phyloP scores from a whole-genome alignment of 140 eudicot genomes.

The Eryngium alpinum region DNA sequence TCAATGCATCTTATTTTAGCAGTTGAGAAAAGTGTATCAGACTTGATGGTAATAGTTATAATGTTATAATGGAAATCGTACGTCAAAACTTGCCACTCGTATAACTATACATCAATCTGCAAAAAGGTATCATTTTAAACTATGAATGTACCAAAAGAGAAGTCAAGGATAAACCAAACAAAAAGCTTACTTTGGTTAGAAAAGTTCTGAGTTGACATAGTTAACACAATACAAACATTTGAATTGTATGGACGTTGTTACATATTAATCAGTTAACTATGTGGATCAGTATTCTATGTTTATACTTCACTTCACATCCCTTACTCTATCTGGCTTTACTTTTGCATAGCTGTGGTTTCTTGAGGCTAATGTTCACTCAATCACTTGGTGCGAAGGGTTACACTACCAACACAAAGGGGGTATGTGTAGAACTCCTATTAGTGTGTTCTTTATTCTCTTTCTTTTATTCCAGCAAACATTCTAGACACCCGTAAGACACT shows the following conservation, averaged over 20 bases:
- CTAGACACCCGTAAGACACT: background rate
- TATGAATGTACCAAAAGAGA: background rate
- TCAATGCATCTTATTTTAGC: background rate
- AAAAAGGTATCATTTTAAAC: background rate
- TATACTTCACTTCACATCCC: background rate
- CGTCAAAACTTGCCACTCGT: background rate
- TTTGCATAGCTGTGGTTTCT: constrained; percentile 2
- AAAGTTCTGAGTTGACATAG: background rate
- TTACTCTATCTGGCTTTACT: background rate
- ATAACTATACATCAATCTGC: constrained; percentile 1
- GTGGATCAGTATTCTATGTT: background rate
- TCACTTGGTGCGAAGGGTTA: background rate
- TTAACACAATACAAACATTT: background rate
- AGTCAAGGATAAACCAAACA: background rate
- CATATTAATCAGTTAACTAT: background rate
- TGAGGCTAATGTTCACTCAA: background rate
- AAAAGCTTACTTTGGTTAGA: background rate
- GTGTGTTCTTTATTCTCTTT: background rate
- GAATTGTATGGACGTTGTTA: background rate
- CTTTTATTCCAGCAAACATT: background rate
- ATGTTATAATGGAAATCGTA: background rate
- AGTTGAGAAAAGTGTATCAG: background rate
- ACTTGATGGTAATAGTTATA: background rate
- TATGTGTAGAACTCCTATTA: background rate
- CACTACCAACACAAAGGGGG: background rate